phyloP scores from a whole-genome alignment of 2,329 filamentous ascomycete species.

The Aspergillus unguis region DNA sequence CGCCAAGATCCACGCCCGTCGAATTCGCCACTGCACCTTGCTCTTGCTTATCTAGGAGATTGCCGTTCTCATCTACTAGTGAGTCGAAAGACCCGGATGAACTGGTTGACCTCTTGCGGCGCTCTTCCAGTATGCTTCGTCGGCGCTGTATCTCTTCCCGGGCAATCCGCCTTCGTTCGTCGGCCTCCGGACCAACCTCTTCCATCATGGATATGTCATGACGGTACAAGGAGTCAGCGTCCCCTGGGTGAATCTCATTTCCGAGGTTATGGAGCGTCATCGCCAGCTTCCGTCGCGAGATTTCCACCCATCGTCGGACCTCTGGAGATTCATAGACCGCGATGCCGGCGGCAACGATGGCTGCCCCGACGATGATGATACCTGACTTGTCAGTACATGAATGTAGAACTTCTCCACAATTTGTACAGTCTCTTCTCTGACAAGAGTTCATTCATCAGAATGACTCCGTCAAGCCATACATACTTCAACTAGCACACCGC shows the following conservation, averaged over 20 bases:
- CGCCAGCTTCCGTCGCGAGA: conserved; percentile 60
- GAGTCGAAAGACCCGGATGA: conserved; percentile 40
- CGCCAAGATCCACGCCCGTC: conserved; percentile 35
- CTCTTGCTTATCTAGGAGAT: conserved; percentile 24
- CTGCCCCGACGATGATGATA: conserved; percentile 59
- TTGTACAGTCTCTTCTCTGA: too few species aligned
- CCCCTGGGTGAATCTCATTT: conserved; percentile 55
- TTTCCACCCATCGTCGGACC: conserved; percentile 60
- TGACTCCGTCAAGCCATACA: conserved; percentile 1
- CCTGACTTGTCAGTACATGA: conserved; percentile 41
- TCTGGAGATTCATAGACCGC: conserved; percentile 64
- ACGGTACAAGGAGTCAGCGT: conserved; percentile 26
- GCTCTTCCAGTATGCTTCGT: conserved; percentile 39
- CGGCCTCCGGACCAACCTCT: conserved; percentile 42
- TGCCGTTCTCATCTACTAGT: conserved; percentile 44
- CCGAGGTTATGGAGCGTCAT: conserved; percentile 57
- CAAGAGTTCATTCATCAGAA: neutral
- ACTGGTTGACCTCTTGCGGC: conserved; percentile 25
- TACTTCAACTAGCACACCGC: conserved; percentile 33
- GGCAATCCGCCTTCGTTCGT: conserved; percentile 43
- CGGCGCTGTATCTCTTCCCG: conserved; percentile 47
- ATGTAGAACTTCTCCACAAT: neutral
- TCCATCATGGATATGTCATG: conserved; percentile 50
- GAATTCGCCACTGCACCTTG: conserved; percentile 28
- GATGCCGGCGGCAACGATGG: conserved; percentile 60